Conservation (phyloP, 306 rosid genomes). For the Glycine tomentella region DNA sequence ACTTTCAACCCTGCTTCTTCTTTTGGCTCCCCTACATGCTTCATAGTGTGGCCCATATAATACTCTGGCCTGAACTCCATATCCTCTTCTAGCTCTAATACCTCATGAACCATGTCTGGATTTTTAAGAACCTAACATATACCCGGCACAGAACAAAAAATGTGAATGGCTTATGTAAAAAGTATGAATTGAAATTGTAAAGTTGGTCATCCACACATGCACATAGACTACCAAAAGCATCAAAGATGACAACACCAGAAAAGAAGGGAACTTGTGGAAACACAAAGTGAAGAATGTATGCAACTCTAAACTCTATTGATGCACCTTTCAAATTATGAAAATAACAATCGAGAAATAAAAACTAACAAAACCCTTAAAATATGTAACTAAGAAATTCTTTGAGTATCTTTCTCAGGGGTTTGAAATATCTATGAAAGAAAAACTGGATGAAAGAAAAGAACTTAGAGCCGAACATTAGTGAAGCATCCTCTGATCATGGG, state of each 20-base stretch:
- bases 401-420: conserved; percentile 38
- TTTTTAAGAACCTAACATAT: conserved; percentile 53
- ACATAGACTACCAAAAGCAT: neutral
- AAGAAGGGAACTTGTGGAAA: neutral
- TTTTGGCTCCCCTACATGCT: conserved; percentile 44
- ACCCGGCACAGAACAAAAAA: conserved; percentile 17
- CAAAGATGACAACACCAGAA: no score
- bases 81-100: conserved; percentile 47
- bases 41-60: conserved; percentile 41
- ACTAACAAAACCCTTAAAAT: conserved; percentile 9
- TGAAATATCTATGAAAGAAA: conserved; percentile 39
- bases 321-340: conserved; percentile 22
- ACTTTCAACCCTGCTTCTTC: conserved; percentile 39
- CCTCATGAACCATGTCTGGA: conserved; percentile 49
- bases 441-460: conserved; percentile 29
- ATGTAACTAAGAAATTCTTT: conserved; percentile 30
- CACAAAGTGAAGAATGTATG: neutral
- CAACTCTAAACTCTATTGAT: conserved; percentile 36
- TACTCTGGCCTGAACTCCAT: conserved; percentile 45
- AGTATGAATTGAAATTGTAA: neutral
- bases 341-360: conserved; percentile 29
- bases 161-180: conserved; percentile 17
- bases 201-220: conserved; percentile 26
- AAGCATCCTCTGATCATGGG: conserved; percentile 62
- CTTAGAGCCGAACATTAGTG: conserved; percentile 37